Evolutionary conservation across 768 basidiomycete genomes (phyloP).

Genomic region (Leucocoprinus sp.): DNA sequence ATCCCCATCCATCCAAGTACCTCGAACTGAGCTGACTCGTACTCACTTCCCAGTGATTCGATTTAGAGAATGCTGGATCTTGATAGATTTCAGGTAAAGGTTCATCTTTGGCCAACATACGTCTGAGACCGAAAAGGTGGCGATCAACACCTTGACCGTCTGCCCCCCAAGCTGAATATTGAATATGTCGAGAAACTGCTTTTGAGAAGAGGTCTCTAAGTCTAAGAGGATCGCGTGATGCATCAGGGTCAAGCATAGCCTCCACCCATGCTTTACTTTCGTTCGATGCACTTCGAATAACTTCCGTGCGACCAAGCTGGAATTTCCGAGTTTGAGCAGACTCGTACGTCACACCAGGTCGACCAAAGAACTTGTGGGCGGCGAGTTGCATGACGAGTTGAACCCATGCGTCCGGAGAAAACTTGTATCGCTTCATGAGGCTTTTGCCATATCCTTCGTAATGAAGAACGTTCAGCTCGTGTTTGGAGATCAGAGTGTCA

Average conservation of each 20-base stretch:
- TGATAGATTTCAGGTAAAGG: conserved; percentile 62
- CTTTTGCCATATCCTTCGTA: conserved; percentile 88
- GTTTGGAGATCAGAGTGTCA: conserved; percentile 63
- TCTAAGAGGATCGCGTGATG: conserved; percentile 24
- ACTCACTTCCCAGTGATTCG: conserved; percentile 87
- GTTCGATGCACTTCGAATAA: conserved; percentile 77
- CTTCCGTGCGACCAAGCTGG: conserved; percentile 88
- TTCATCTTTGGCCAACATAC: conserved; percentile 62
- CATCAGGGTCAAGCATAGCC: conserved; percentile 65
- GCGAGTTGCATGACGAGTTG: conserved; percentile 96
- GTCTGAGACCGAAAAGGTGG: conserved; percentile 88
- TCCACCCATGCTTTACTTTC: conserved; percentile 84
- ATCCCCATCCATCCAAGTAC: conserved; percentile 93
- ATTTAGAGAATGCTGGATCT: conserved; percentile 61
- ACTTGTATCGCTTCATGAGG: conserved; percentile 71
- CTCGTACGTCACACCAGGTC: conserved; percentile 85
- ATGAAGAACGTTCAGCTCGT: conserved; percentile 79
- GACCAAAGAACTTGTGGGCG: conserved; percentile 74
- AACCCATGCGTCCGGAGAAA: conserved; percentile 90
- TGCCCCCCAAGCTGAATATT: conserved; percentile 86
- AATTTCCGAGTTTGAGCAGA: conserved; percentile 91
- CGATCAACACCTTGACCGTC: conserved; percentile 94
- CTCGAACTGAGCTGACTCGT: conserved; percentile 80
- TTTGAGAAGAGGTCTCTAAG: conserved; percentile 62
- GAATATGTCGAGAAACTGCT: conserved; percentile 76